A percentile compares a stretch with the other conserved stretches of the same genome.
phyloP scores from a whole-genome alignment of 2,329 filamentous ascomycete species.

The Zasmidium angulare region DNA sequence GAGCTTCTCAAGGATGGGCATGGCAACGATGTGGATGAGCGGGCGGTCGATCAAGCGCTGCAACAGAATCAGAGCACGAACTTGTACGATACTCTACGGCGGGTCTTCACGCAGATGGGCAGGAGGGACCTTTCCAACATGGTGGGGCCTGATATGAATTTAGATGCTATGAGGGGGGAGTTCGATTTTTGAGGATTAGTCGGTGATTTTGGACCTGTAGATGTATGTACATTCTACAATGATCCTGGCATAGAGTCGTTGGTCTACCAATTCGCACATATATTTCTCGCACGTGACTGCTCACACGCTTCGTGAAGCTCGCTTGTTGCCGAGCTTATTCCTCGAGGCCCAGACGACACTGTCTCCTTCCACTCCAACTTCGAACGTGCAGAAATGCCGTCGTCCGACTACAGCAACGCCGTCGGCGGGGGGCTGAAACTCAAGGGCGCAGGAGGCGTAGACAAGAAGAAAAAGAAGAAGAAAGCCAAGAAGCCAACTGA shows the following conservation, averaged over 20 bases:
- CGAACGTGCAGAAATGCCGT: constrained; percentile 57
- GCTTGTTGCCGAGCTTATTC: not conserved
- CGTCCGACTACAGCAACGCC: constrained; percentile 70
- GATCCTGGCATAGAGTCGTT: not conserved
- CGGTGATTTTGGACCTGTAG: not conserved
- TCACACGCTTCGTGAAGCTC: not conserved
- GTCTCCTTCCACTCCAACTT: not conserved
- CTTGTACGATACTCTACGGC: constrained; percentile 85
- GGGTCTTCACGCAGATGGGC: constrained; percentile 97
- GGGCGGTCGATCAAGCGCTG: constrained; percentile 80
- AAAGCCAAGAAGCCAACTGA: constrained; percentile 31
- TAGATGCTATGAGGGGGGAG: constrained; percentile 82
- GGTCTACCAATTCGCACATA: not conserved
- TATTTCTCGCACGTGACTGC: not conserved
- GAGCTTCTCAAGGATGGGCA: constrained; percentile 69
- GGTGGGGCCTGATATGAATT: constrained; percentile 86
- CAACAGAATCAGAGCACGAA: constrained; percentile 97
- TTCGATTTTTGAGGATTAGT: constrained; percentile 71
- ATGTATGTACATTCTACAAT: not conserved
- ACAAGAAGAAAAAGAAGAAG: constrained; percentile 65
- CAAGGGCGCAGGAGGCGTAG: constrained; percentile 70
- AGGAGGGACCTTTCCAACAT: constrained; percentile 81
- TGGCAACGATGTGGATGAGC: constrained; percentile 59
- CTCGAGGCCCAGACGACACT: not conserved
- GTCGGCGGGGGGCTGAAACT: constrained; percentile 77